These are phyloP conservation scores for Ganoderma boninense DNA, from an alignment of 1,284 basidiomycete species.

Conservation along the genomic window DNA sequence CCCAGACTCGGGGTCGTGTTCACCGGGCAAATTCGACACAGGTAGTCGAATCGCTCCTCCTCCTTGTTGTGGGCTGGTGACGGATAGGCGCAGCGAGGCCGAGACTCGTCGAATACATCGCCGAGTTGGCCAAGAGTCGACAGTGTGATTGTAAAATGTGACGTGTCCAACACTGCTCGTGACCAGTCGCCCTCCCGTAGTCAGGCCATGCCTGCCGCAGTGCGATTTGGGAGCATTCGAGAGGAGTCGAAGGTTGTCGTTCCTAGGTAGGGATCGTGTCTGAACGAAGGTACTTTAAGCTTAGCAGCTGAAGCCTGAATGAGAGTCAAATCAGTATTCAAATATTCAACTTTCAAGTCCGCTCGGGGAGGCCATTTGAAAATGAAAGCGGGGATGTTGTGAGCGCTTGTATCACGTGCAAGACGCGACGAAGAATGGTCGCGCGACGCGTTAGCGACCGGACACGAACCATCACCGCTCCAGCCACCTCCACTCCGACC, in stretches of 20 bases:
- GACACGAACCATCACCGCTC: constrained; percentile 27
- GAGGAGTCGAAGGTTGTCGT: background rate
- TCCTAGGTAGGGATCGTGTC: background rate
- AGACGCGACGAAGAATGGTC: constrained; percentile 16
- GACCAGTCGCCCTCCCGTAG: background rate
- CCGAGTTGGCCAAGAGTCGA: too few species aligned
- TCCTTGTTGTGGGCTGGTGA: too few species aligned
- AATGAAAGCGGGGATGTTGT: background rate
- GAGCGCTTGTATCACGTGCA: constrained; percentile 22
- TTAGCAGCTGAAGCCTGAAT: too few species aligned
- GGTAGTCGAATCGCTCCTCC: too few species aligned
- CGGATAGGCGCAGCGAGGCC: too few species aligned
- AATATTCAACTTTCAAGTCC: background rate
- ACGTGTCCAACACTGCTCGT: background rate
- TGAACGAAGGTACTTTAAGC: background rate
- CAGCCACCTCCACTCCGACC: constrained; percentile 21
- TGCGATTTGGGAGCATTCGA: background rate
- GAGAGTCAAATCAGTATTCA: background rate
- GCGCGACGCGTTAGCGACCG: constrained; percentile 22
- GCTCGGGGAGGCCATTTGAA: background rate
- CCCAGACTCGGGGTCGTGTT: too few species aligned
- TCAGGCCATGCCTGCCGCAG: background rate
- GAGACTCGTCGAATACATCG: too few species aligned
- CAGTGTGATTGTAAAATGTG: background rate
- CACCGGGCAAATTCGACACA: too few species aligned